phyloP scores from a whole-genome alignment of 306 rosid species.

The Vigna reflexopilosa region DNA sequence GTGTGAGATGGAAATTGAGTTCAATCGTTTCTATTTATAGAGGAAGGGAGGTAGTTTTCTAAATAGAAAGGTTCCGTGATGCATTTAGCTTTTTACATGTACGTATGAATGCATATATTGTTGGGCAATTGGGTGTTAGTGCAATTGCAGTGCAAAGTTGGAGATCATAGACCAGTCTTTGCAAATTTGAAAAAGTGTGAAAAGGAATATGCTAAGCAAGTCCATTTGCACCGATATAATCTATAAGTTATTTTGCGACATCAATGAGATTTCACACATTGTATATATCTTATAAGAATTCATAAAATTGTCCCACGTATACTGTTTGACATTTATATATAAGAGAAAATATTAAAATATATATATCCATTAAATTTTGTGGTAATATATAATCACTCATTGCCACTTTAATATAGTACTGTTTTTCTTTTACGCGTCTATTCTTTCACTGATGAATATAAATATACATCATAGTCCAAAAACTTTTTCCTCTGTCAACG shows the following conservation, averaged over 20 bases:
- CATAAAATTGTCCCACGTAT: no score
- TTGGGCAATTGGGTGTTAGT: neutral
- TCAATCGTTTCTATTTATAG: constrained; percentile 27
- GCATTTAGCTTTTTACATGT: constrained; percentile 5
- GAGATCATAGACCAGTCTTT: neutral
- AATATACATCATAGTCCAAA: neutral
- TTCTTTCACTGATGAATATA: neutral
- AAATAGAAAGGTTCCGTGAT: neutral
- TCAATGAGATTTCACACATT: no score
- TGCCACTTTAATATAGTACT: neutral
- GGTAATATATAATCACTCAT: neutral
- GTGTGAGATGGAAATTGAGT: neutral
- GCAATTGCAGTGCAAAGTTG: neutral
- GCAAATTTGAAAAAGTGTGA: neutral
- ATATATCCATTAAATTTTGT: no score
- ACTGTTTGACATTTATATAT: no score
- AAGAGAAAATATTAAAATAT: no score
- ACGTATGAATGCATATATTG: neutral
- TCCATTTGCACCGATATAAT: no score
- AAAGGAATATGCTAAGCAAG: neutral
- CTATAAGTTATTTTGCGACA: no score
- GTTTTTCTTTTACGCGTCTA: neutral
- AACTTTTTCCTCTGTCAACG: neutral
- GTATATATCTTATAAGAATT: no score
- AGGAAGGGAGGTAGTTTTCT: neutral